phyloP scores from a whole-genome alignment of 768 basidiomycete genomes.

The Naganishia kalamii region DNA sequence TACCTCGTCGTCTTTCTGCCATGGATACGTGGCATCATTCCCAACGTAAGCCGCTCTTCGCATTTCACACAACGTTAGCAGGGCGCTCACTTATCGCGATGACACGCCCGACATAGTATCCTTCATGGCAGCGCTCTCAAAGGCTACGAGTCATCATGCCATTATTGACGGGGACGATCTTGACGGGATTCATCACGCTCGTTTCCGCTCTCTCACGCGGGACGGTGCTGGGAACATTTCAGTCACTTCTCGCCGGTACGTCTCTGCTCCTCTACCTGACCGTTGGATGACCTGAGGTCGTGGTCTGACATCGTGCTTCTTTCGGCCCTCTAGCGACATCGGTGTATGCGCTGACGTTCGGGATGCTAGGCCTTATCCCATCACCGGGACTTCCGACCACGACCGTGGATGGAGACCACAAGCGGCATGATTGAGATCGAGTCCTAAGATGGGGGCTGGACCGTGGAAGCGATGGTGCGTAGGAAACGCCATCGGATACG shows the following conservation, averaged over 20 bases:
- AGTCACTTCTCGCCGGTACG: slow-evolving; percentile 25
- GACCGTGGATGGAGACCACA: neutral
- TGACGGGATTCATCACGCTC: slow-evolving; percentile 36
- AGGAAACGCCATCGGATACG: too few species aligned
- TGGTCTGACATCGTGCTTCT: slow-evolving; percentile 25
- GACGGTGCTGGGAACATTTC: slow-evolving; percentile 29
- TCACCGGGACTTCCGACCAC: slow-evolving; percentile 23
- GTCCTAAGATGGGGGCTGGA: neutral
- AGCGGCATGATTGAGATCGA: neutral
- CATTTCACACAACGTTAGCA: neutral
- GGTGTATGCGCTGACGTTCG: slow-evolving; percentile 37
- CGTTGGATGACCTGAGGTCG: neutral
- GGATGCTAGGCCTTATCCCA: slow-evolving; percentile 40
- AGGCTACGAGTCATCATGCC: slow-evolving; percentile 38
- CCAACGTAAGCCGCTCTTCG: slow-evolving; percentile 32
- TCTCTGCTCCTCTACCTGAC: neutral
- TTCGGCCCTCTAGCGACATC: slow-evolving; percentile 35
- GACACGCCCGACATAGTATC: slow-evolving; percentile 31
- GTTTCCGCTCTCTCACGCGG: slow-evolving; percentile 32
- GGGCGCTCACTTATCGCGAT: neutral
- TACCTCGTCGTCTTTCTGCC: slow-evolving; percentile 44
- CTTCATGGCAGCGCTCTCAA: slow-evolving; percentile 41
- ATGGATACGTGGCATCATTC: slow-evolving; percentile 40
- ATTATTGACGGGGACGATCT: slow-evolving; percentile 36
- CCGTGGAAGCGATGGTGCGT: too few species aligned